Conservation (phyloP, 2,329 filamentous ascomycete genomes). For the Aspergillus fijiensis region DNA sequence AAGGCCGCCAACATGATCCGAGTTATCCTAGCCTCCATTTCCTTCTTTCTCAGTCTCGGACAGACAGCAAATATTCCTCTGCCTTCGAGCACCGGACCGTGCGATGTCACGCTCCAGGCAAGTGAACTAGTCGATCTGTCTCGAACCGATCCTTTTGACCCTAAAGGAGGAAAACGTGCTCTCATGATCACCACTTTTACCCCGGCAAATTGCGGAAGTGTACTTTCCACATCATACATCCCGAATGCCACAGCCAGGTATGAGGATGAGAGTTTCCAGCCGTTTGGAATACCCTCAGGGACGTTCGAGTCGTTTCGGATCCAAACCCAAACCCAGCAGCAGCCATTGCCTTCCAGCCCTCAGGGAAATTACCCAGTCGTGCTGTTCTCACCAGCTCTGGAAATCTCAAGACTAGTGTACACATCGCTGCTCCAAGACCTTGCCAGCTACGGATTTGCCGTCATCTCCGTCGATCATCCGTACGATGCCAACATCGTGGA, state of each 20-base stretch:
- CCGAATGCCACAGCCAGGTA: conserved; percentile 29
- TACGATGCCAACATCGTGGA: conserved; percentile 37
- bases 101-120: neutral
- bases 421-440: conserved; percentile 30
- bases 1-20: neutral
- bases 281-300: conserved; percentile 25
- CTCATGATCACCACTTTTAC: conserved; percentile 33
- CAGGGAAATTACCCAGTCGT: conserved; percentile 25
- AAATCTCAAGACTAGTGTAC: conserved; percentile 32
- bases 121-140: conserved; percentile 18
- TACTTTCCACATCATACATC: conserved; percentile 25
- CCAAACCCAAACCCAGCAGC: conserved; percentile 16
- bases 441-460: conserved; percentile 35
- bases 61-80: neutral
- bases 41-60: neutral
- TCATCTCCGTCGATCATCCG: conserved; percentile 38
- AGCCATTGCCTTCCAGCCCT: neutral
- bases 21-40: neutral
- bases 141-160: conserved; percentile 29
- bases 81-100: conserved; percentile 4
- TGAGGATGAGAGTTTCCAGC: conserved; percentile 17
- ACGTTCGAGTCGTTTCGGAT: conserved; percentile 28
- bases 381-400: conserved; percentile 35
- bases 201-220: conserved; percentile 18
- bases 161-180: conserved; percentile 17